These are phyloP conservation scores for Lactarius trivialis DNA, from an alignment of 768 basidiomycete genomes.

Conservation along the genomic window DNA sequence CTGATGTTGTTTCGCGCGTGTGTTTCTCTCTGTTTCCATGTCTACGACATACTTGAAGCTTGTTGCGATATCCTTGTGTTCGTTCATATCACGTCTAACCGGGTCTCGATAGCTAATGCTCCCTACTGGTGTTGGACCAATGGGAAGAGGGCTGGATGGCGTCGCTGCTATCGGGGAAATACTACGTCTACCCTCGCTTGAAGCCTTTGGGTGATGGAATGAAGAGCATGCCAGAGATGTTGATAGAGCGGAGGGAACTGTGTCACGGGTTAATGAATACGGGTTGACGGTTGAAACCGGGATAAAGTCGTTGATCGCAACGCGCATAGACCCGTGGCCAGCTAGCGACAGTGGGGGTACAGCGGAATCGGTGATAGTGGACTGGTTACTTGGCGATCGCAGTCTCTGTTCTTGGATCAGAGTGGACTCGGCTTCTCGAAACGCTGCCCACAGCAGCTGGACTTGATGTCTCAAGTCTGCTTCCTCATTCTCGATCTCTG, in stretches of 20 bases:
- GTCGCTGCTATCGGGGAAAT: conserved; percentile 14
- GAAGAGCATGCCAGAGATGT: conserved; percentile 57
- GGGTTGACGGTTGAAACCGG: conserved; percentile 41
- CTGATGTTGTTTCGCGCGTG: conserved; percentile 14
- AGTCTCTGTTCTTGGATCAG: conserved; percentile 36
- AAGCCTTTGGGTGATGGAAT: conserved; percentile 47
- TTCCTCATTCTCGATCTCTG: conserved; percentile 53
- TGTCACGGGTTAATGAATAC: conserved; percentile 34
- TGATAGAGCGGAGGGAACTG: conserved; percentile 52
- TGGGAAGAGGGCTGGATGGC: conserved; percentile 7
- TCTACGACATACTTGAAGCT: conserved; percentile 45
- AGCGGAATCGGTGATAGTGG: not conserved
- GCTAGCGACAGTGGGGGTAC: conserved; percentile 4
- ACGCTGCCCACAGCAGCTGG: conserved; percentile 56
- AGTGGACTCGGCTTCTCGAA: conserved; percentile 41
- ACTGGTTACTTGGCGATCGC: conserved; percentile 18
- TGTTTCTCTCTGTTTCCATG: conserved; percentile 34
- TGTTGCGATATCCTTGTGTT: conserved; percentile 39
- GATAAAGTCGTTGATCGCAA: conserved; percentile 49
- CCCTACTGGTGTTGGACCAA: conserved; percentile 15
- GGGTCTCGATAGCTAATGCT: conserved; percentile 29
- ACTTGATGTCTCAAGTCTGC: conserved; percentile 49
- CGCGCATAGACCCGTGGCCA: conserved; percentile 7
- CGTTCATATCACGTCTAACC: conserved; percentile 43
- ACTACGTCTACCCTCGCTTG: conserved; percentile 21